Evolutionary conservation across 331 rosid species (phyloP).

Genomic region (Malus hybrid): DNA sequence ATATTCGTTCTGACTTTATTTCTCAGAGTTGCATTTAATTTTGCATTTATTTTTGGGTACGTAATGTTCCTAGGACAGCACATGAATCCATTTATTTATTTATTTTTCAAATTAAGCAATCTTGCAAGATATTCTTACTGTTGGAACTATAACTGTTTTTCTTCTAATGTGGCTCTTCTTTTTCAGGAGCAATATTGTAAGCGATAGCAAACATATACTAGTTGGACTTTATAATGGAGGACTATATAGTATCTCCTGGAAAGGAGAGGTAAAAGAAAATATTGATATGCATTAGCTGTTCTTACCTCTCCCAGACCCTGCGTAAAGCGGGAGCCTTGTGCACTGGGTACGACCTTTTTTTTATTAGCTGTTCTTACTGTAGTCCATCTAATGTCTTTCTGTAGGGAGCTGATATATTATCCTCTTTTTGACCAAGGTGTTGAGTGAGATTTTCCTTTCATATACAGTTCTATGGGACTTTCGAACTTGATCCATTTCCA

Average conservation of each 20-base stretch:
- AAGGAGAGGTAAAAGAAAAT: constrained; percentile 79
- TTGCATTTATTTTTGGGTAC: neutral
- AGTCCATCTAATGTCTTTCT: constrained; percentile 1
- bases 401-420: constrained; percentile 2
- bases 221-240: constrained; percentile 93
- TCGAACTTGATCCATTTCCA: constrained; percentile 49
- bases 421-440: neutral
- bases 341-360: too few species aligned
- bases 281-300: neutral
- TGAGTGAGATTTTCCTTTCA: constrained; percentile 25
- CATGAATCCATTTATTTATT: neutral
- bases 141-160: constrained; percentile 25
- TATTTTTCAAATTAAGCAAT: neutral
- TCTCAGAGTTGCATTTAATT: neutral
- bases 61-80: neutral
- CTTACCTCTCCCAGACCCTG: too few species aligned
- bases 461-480: constrained; percentile 83
- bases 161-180: constrained; percentile 8
- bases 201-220: constrained; percentile 75
- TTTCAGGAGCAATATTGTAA: constrained; percentile 84
- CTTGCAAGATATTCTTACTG: constrained; percentile 17
- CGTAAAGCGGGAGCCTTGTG: too few species aligned
- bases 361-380: neutral
- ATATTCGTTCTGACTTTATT: neutral
- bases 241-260: constrained; percentile 86